These are phyloP conservation scores for Volvox africanus DNA, from an alignment of 139 green algal species.

Conservation along the genomic window DNA sequence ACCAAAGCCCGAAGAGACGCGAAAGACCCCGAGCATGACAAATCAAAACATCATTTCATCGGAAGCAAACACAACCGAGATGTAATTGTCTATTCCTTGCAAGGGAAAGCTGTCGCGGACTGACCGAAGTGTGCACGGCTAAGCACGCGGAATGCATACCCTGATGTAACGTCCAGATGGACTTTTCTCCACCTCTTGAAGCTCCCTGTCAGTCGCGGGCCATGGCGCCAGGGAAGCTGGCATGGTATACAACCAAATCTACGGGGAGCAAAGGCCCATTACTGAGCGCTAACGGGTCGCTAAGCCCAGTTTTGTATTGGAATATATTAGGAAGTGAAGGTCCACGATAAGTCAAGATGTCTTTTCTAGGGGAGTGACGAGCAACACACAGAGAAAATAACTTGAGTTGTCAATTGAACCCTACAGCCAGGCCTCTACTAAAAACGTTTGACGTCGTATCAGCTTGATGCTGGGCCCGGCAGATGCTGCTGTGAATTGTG, in stretches of 20 bases:
- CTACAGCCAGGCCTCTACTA: too few relatives aligned
- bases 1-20: not conserved
- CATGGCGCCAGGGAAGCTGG: not conserved
- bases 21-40: not conserved
- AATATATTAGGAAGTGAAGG: too few relatives aligned
- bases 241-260: not conserved
- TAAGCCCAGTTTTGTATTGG: too few relatives aligned
- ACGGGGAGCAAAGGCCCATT: not conserved
- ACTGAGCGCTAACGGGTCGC: not conserved
- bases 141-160: not conserved
- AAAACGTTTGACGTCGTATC: too few relatives aligned
- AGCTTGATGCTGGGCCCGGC: too few relatives aligned
- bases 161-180: slow-evolving; percentile 39
- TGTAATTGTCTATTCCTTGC: not conserved
- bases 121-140: not conserved
- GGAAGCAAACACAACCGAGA: too few relatives aligned
- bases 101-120: not conserved
- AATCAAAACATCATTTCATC: not conserved
- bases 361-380: too few relatives aligned
- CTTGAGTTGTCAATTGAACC: too few relatives aligned
- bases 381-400: too few relatives aligned
- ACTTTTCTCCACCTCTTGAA: slow-evolving; percentile 13
- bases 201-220: not conserved
- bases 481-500: too few relatives aligned
- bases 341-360: too few relatives aligned